A percentile compares a stretch with the other conserved stretches of the same genome.
These are phyloP conservation scores for Vitis rupestris DNA, from an alignment of 164 flowering plant genomes.

Conservation along the genomic window DNA sequence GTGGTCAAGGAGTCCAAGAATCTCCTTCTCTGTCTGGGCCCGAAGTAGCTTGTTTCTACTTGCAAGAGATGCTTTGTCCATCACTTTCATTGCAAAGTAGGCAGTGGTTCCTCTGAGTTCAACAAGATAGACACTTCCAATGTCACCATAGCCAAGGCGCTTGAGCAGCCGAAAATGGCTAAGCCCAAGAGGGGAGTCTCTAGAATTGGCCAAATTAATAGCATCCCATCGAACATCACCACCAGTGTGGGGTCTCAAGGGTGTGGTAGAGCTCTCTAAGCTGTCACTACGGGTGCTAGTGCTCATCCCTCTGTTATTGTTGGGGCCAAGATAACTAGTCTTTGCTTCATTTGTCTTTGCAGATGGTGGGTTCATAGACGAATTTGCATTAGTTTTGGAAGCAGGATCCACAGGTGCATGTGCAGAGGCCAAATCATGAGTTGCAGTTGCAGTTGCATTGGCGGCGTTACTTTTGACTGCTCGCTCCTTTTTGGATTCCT, in stretches of 20 bases:
- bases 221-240: constrained; percentile 84
- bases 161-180: constrained; percentile 68
- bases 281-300: constrained; percentile 32
- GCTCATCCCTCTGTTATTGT: constrained; percentile 11
- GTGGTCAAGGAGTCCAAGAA: constrained; percentile 72
- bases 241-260: constrained; percentile 71
- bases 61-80: constrained; percentile 74
- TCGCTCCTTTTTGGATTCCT: constrained; percentile 9
- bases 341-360: constrained; percentile 19
- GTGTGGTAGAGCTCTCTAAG: constrained; percentile 41
- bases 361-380: constrained; percentile 14
- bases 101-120: constrained; percentile 62
- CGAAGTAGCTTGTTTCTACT: constrained; percentile 69
- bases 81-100: constrained; percentile 76
- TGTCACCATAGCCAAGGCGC: constrained; percentile 82
- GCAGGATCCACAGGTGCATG: background rate
- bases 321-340: constrained; percentile 10
- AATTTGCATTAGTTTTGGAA: background rate
- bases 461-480: constrained; percentile 6
- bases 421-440: background rate
- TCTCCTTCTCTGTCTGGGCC: constrained; percentile 78
- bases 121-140: constrained; percentile 76
- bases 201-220: constrained; percentile 37
- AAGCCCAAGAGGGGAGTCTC: constrained; percentile 50
- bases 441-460: background rate